A percentile compares a stretch with the other conserved stretches of the same genome.
Conservation (phyloP, 75 land plant genomes). For the Pinus taeda region DNA sequence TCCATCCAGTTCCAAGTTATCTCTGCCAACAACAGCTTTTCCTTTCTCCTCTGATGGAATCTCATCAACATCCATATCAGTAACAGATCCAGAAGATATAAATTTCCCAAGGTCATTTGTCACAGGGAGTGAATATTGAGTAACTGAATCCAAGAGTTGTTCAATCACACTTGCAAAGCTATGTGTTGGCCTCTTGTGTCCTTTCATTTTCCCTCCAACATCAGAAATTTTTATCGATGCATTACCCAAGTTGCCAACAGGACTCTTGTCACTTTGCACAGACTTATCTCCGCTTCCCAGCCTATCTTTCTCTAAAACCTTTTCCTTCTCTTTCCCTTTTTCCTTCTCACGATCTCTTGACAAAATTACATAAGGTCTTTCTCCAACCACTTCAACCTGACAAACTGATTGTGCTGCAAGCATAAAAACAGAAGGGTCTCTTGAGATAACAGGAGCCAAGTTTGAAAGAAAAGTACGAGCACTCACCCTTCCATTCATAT, state of each 20-base stretch:
- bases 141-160: slow-evolving; percentile 73
- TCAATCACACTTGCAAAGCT: slow-evolving; percentile 89
- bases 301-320: slow-evolving; percentile 59
- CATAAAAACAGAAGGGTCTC: slow-evolving; percentile 91
- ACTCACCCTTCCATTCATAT: slow-evolving; percentile 68
- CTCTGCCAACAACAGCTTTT: slow-evolving; percentile 56
- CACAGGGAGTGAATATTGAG: slow-evolving; percentile 48
- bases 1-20: slow-evolving; percentile 30
- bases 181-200: slow-evolving; percentile 77
- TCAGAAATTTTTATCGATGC: slow-evolving; percentile 56
- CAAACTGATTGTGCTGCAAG: slow-evolving; percentile 85
- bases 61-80: slow-evolving; percentile 89
- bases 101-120: slow-evolving; percentile 29
- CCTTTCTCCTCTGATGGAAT: slow-evolving; percentile 65
- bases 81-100: slow-evolving; percentile 12
- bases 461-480: slow-evolving; percentile 75
- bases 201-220: slow-evolving; percentile 38
- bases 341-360: slow-evolving; percentile 84
- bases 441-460: slow-evolving; percentile 71
- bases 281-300: slow-evolving; percentile 43
- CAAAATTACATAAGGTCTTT: slow-evolving; percentile 72
- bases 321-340: slow-evolving; percentile 62
- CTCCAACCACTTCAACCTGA: slow-evolving; percentile 86
- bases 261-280: slow-evolving; percentile 19
- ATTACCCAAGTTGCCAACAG: slow-evolving; percentile 16